Conservation (phyloP, 2,329 filamentous ascomycete species). For the Gliomastix tumulicola region DNA sequence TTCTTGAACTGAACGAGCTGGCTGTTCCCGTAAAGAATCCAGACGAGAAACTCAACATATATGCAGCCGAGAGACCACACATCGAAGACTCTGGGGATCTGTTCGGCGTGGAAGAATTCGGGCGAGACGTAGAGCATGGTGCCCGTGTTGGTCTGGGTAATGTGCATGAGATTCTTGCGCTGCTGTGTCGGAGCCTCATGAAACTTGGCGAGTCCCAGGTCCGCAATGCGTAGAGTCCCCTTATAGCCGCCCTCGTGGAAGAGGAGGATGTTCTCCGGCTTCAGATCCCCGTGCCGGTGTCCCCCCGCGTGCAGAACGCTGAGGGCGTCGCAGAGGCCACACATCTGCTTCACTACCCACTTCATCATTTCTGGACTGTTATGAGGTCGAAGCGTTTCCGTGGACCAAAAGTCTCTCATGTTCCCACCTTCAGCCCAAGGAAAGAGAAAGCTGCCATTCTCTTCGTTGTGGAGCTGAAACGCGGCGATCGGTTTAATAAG, state of each 20-base stretch:
- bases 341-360: not conserved
- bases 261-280: not conserved
- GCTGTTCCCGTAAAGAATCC: not conserved
- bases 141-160: not conserved
- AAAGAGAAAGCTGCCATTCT: not conserved
- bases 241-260: too few species aligned
- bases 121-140: not conserved
- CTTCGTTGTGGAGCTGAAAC: not conserved
- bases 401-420: not conserved
- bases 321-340: not conserved
- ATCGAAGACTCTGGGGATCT: not conserved
- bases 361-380: not conserved
- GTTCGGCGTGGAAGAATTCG: not conserved
- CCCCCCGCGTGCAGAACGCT: not conserved
- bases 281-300: not conserved
- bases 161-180: not conserved
- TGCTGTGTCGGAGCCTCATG: not conserved
- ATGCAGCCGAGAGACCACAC: not conserved
- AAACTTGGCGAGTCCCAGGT: not conserved
- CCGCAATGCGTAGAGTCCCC: not conserved
- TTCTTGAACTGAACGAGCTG: not conserved
- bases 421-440: not conserved
- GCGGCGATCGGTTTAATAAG: not conserved
- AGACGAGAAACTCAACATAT: not conserved
- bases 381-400: too few species aligned